Base-by-base conservation (phyloP, 1,139 yeast genomes). In the Yamadazyma sp. region DNA sequence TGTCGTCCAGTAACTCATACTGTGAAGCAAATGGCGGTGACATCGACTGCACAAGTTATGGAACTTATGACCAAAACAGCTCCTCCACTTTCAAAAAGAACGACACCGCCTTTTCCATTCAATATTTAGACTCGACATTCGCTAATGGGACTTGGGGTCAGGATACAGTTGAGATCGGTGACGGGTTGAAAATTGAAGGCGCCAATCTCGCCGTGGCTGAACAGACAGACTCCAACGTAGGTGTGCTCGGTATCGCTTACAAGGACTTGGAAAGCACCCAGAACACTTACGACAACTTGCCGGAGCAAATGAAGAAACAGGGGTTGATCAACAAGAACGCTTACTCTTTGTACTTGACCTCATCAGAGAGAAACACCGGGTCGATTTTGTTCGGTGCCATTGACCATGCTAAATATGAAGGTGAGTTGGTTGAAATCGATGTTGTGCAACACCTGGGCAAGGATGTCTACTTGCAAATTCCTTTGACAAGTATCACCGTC, bases 191-290 rank as follows among this genome's bases (percentile, higher is more conserved):
- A 2, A 55, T 83, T 37, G 69, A 71, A 41, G 69, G 63, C 11
- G 63, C 69, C 5, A 56, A 60, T 14, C 71, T 82, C 49, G 89
- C 85, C 2, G 75, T 79, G 16, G 84, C 83, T 20, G 73, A 73
- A 49, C 53, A 57, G 27, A 62, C 83, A 4, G 74, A 75, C 50
- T 74, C 83, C 10, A 58, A 70, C 5, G 70, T 71, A 40, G 84
- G 84, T 38, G 83, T 82, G 20, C 60, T 81, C 35, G 88, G 87
- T 26, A 75, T 82, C 44, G 85, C 85, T 11, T 68, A 51, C 33
- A 57, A 61, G 17, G 44, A 42, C 40, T 49, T 42, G 29, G 58
- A 45, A 45, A 48, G 48, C 47, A 43, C 53, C 20, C 23, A 30
- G 3, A 27, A 33, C 8, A 17, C 24, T 8, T 50, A 50, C 33